Evolutionary conservation across 345 rosid genomes (phyloP).

Genomic region (Heritiera fomes): DNA sequence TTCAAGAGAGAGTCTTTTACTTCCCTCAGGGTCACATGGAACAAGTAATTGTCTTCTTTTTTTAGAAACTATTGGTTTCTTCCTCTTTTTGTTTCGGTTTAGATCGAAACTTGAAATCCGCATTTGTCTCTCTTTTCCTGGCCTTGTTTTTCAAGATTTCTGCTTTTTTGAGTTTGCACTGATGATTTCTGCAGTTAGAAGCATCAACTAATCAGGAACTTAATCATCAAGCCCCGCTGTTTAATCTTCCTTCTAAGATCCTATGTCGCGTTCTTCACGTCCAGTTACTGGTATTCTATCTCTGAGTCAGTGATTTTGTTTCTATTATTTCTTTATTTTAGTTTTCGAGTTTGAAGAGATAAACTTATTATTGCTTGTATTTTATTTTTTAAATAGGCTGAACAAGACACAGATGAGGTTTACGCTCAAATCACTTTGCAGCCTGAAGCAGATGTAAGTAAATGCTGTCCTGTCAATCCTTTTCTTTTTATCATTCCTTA

Average conservation of each 20-base stretch:
- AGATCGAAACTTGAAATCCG: background rate
- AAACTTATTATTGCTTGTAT: slow-evolving; percentile 5
- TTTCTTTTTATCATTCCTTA: slow-evolving; percentile 9
- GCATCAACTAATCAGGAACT: slow-evolving; percentile 84
- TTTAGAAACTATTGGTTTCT: background rate
- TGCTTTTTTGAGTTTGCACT: slow-evolving; percentile 13
- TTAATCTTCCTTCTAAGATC: slow-evolving; percentile 75
- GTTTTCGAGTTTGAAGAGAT: background rate
- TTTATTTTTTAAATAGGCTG: slow-evolving; percentile 44
- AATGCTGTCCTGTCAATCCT: background rate
- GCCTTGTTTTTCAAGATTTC: slow-evolving; percentile 5
- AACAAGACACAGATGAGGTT: slow-evolving; percentile 85
- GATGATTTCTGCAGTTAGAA: slow-evolving; percentile 53
- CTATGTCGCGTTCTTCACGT: slow-evolving; percentile 71
- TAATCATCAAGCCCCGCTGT: slow-evolving; percentile 55
- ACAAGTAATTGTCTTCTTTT: slow-evolving; percentile 40
- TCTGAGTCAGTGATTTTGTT: background rate
- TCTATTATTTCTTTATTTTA: background rate
- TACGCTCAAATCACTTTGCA: slow-evolving; percentile 84
- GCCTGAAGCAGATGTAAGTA: slow-evolving; percentile 69
- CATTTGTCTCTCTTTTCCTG: background rate
- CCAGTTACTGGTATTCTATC: slow-evolving; percentile 52
- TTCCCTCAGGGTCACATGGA: slow-evolving; percentile 84
- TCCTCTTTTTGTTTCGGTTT: background rate
- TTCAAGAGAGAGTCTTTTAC: slow-evolving; percentile 62